Percentiles rank a stretch among this genome's conserved stretches.
Evolutionary conservation across 257 asterid species (phyloP).

Genomic region (Eustoma russellianum): DNA sequence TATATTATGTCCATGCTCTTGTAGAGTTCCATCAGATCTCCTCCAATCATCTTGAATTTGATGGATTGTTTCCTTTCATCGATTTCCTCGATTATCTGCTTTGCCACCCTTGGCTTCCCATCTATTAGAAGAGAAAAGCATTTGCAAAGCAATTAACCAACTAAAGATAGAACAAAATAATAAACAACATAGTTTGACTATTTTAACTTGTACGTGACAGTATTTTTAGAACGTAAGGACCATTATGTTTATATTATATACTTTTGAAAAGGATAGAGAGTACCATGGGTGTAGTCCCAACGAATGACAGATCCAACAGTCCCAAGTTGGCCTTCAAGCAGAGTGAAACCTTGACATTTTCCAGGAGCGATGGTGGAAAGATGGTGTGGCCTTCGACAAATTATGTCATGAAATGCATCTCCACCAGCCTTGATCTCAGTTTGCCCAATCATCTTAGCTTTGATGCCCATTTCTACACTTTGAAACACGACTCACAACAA

Average conservation of each 20-base stretch:
- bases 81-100: conserved; percentile 2
- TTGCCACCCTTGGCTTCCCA: conserved; percentile 1
- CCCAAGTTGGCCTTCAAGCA: conserved; percentile 20
- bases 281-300: conserved; percentile 7
- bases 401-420: conserved; percentile 17
- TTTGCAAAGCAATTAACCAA: too few species aligned
- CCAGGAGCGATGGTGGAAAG: conserved; percentile 10
- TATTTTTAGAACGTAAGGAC: too few species aligned
- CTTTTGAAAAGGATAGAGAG: too few species aligned
- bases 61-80: conserved; percentile 9
- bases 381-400: conserved; percentile 12
- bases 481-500: too few species aligned
- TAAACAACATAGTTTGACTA: too few species aligned
- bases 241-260: too few species aligned
- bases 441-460: conserved; percentile 11
- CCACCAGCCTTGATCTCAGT: conserved; percentile 14
- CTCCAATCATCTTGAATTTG: conserved; percentile 9
- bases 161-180: too few species aligned
- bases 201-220: too few species aligned
- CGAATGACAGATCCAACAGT: conserved; percentile 15
- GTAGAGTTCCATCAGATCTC: conserved; percentile 10
- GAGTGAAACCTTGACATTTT: conserved; percentile 9
- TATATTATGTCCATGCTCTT: conserved; percentile 6
- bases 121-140: background rate
- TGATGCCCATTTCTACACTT: conserved; percentile 9